These are phyloP conservation scores for Candida xyloterini DNA, from an alignment of 805 yeast genomes.

Conservation along the genomic window DNA sequence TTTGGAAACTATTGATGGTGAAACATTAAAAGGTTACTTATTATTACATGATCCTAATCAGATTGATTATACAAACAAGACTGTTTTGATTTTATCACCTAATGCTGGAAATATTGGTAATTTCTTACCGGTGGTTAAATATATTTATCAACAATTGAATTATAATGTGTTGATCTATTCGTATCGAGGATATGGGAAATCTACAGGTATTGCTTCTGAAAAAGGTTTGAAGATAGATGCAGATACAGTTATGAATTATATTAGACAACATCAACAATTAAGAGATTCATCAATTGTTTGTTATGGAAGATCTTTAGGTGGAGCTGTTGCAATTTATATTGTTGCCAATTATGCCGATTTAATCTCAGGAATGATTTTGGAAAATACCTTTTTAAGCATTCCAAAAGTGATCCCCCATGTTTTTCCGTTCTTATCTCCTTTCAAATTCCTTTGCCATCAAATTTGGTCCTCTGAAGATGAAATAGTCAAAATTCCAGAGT, in stretches of 20 bases:
- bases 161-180: constrained; percentile 82
- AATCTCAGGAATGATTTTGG: constrained; percentile 68
- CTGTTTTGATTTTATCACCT: constrained; percentile 78
- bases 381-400: constrained; percentile 80
- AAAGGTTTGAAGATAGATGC: constrained; percentile 80
- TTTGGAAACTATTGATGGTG: constrained; percentile 68
- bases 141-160: constrained; percentile 59
- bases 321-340: constrained; percentile 86
- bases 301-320: constrained; percentile 91
- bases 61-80: constrained; percentile 49
- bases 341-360: constrained; percentile 54
- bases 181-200: constrained; percentile 86
- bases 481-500: constrained; percentile 47
- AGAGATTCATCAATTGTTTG: constrained; percentile 54
- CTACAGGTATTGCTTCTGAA: constrained; percentile 76
- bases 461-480: constrained; percentile 75
- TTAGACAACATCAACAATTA: constrained; percentile 53
- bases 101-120: constrained; percentile 97
- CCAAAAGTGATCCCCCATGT: constrained; percentile 70
- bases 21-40: constrained; percentile 60
- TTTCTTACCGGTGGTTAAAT: constrained; percentile 72
- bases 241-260: constrained; percentile 59
- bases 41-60: constrained; percentile 46
- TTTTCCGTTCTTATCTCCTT: constrained; percentile 60
- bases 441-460: constrained; percentile 67